phyloP scores from a whole-genome alignment of 768 basidiomycete genomes.

The Russula dissimulans region DNA sequence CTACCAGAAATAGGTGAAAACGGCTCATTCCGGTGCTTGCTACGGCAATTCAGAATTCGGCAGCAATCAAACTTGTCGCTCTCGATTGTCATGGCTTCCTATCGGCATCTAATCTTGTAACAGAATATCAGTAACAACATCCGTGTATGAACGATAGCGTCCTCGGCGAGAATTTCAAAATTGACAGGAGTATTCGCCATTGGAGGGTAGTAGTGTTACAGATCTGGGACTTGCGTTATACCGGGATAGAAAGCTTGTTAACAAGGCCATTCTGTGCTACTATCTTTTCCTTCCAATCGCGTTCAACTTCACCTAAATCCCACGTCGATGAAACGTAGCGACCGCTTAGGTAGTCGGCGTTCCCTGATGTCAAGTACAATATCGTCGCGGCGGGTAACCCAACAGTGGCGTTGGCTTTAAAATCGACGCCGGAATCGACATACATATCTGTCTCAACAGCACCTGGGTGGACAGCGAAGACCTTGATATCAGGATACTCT shows the following conservation, averaged over 20 bases:
- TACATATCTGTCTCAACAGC: not conserved
- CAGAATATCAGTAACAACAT: no score
- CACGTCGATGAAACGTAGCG: slow-evolving; percentile 1
- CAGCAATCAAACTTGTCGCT: no score
- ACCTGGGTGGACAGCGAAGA: not conserved
- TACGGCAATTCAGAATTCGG: no score
- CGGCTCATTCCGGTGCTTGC: no score
- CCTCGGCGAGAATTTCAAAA: no score
- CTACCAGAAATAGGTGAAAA: no score
- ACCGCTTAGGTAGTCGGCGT: slow-evolving; percentile 1
- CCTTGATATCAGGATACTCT: slow-evolving; percentile 4
- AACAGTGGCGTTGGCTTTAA: not conserved
- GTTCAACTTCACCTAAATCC: slow-evolving; percentile 3
- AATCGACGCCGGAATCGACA: not conserved
- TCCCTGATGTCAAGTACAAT: not conserved
- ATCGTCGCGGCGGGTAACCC: not conserved
- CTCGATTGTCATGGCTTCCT: no score
- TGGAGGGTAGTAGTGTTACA: no score
- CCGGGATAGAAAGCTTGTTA: not conserved
- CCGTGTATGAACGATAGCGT: no score
- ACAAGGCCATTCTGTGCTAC: not conserved
- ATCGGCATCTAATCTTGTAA: no score
- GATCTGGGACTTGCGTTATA: not conserved
- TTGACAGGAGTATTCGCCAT: no score
- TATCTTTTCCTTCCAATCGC: slow-evolving; percentile 9